phyloP scores from a whole-genome alignment of 2,329 filamentous ascomycete species.

The Pseudocercospora pini-densiflorae region DNA sequence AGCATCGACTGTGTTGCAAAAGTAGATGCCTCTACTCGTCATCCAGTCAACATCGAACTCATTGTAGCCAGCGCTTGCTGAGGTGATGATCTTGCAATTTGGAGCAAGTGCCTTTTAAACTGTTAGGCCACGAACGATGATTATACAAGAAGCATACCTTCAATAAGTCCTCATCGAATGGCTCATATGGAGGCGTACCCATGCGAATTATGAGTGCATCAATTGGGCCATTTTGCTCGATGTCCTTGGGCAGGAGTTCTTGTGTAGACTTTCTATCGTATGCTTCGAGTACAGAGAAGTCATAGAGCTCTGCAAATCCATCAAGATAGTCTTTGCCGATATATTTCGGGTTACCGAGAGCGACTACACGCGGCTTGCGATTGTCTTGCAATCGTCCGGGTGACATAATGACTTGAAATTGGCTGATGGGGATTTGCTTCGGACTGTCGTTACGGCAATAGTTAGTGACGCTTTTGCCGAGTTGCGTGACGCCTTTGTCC shows the following conservation, averaged over 20 bases:
- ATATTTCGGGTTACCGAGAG: slow-evolving; percentile 48
- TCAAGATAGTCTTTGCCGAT: slow-evolving; percentile 47
- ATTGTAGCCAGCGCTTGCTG: slow-evolving; percentile 47
- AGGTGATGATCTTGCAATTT: slow-evolving; percentile 52
- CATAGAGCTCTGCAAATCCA: slow-evolving; percentile 46
- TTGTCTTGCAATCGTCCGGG: neutral
- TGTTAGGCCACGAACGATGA: too few relatives aligned
- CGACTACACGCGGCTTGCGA: slow-evolving; percentile 48
- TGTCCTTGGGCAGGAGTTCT: slow-evolving; percentile 40
- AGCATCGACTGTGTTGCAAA: slow-evolving; percentile 57
- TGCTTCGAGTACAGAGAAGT: slow-evolving; percentile 47
- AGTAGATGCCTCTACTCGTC: slow-evolving; percentile 43
- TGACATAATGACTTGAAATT: slow-evolving; percentile 9
- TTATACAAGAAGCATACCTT: too few relatives aligned
- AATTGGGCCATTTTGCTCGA: slow-evolving; percentile 44
- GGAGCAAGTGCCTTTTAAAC: slow-evolving; percentile 42
- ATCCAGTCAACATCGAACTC: slow-evolving; percentile 31
- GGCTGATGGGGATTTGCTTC: neutral
- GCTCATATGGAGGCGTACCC: slow-evolving; percentile 55
- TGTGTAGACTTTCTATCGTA: slow-evolving; percentile 45
- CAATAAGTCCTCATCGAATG: slow-evolving; percentile 56
- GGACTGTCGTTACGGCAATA: neutral
- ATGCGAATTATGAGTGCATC: slow-evolving; percentile 57
- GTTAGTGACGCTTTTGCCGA: neutral
- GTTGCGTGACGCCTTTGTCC: neutral